Percentiles rank a stretch among this genome's conserved stretches.
These are phyloP conservation scores for Citrullus amarus DNA, from an alignment of 306 rosid genomes.

Conservation along the genomic window DNA sequence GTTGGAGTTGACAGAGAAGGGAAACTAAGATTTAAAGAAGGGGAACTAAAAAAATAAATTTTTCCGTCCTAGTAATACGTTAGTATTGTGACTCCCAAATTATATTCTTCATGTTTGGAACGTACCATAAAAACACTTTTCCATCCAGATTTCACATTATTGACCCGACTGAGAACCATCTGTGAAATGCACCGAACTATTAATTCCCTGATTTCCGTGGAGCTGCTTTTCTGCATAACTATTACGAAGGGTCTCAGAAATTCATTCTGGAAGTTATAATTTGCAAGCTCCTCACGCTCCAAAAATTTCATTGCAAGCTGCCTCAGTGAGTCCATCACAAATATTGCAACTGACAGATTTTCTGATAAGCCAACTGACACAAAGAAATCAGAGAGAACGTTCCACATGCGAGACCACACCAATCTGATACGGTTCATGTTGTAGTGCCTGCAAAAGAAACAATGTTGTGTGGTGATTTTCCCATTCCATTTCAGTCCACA, in stretches of 20 bases:
- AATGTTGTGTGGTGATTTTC: conserved; percentile 11
- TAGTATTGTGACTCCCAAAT: neutral
- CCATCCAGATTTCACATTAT: conserved; percentile 98
- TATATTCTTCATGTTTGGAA: neutral
- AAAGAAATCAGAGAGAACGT: conserved; percentile 92
- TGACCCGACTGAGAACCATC: conserved; percentile 98
- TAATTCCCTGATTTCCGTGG: conserved; percentile 87
- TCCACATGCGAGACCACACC: conserved; percentile 99
- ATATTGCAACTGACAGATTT: conserved; percentile 94
- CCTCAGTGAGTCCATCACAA: conserved; percentile 95
- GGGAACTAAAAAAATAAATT: too few species aligned
- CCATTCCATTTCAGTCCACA: neutral
- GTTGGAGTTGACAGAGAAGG: neutral
- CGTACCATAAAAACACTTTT: conserved; percentile 97
- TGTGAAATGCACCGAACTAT: conserved; percentile 95
- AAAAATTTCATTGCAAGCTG: conserved; percentile 98
- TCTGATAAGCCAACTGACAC: conserved; percentile 96
- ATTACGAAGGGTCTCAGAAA: conserved; percentile 95
- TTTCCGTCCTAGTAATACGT: neutral
- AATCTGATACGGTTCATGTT: conserved; percentile 98
- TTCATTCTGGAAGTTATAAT: conserved; percentile 96
- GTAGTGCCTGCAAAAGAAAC: conserved; percentile 79
- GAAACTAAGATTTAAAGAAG: neutral
- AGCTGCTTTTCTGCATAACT: conserved; percentile 86
- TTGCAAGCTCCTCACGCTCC: conserved; percentile 97